A percentile compares a stretch with the other conserved stretches of the same genome.
Conservation (phyloP, 2,329 filamentous ascomycete species). For the Chrysoporthe deuterocubensis region DNA sequence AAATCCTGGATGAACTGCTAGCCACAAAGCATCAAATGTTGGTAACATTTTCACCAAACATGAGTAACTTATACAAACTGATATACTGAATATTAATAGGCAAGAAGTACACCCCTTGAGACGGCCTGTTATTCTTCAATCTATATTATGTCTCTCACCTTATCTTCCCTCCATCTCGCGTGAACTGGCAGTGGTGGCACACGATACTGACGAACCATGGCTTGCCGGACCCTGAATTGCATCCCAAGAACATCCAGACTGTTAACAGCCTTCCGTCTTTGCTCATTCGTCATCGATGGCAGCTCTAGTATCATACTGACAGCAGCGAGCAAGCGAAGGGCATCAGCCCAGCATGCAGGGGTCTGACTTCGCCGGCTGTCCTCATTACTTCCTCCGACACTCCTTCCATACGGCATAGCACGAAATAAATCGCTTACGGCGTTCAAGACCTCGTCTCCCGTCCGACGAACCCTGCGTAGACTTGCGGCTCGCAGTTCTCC, state of each 20-base stretch:
- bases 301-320: background rate
- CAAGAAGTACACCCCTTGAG: too few relatives aligned
- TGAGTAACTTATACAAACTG: too few relatives aligned
- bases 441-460: conserved; percentile 7
- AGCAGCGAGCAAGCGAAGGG: background rate
- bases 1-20: too few relatives aligned
- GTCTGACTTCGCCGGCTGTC: background rate
- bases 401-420: conserved; percentile 3
- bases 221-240: background rate
- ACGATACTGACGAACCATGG: background rate
- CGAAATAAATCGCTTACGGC: background rate
- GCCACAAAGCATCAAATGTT: too few relatives aligned
- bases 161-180: conserved; percentile 2
- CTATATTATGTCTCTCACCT: background rate
- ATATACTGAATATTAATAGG: too few relatives aligned
- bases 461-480: background rate
- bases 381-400: background rate
- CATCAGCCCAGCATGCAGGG: conserved; percentile 3
- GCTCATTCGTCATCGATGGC: background rate
- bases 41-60: too few relatives aligned
- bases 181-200: background rate
- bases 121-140: background rate
- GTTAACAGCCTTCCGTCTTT: background rate
- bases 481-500: background rate
- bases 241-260: background rate